A percentile compares a stretch with the other conserved stretches of the same genome.
phyloP scores from a whole-genome alignment of 768 basidiomycete species.

The Lentinula edodes region DNA sequence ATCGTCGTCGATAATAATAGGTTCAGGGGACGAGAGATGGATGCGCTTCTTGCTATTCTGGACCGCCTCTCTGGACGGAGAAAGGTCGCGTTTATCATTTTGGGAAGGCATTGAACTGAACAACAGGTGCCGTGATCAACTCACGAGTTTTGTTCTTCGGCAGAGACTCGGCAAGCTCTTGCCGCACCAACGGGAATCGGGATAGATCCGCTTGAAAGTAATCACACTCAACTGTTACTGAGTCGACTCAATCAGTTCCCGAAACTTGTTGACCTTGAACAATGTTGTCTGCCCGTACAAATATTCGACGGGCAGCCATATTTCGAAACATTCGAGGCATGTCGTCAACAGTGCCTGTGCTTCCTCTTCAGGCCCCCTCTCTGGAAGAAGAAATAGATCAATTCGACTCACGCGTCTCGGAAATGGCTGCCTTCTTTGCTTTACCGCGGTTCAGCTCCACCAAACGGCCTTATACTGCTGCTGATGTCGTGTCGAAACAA shows the following conservation, averaged over 20 bases:
- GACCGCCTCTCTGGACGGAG: not conserved
- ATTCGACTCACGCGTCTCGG: constrained; percentile 57
- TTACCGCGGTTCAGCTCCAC: constrained; percentile 68
- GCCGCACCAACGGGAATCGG: not conserved
- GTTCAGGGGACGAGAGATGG: not conserved
- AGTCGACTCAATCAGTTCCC: not conserved
- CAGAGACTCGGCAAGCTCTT: not conserved
- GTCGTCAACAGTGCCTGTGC: constrained; percentile 25
- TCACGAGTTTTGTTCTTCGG: too few relatives aligned
- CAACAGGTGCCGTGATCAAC: too few relatives aligned
- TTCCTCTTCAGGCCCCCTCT: constrained; percentile 58
- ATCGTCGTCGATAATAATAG: constrained; percentile 24
- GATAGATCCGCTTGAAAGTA: not conserved
- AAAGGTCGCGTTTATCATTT: not conserved
- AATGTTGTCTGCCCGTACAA: constrained; percentile 26
- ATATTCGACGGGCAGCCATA: constrained; percentile 18
- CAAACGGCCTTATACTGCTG: constrained; percentile 76
- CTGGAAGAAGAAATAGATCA: constrained; percentile 48
- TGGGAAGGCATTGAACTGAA: not conserved
- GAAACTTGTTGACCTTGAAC: not conserved
- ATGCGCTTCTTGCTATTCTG: constrained; percentile 12
- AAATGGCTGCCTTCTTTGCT: constrained; percentile 68
- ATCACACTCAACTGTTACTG: too few relatives aligned
- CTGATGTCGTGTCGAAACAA: constrained; percentile 82
- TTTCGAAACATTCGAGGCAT: constrained; percentile 28